Percentiles rank a stretch among this genome's conserved stretches.
Evolutionary conservation across 2,329 filamentous ascomycete genomes (phyloP).

Genomic region (Trichoderma citrinoviride): DNA sequence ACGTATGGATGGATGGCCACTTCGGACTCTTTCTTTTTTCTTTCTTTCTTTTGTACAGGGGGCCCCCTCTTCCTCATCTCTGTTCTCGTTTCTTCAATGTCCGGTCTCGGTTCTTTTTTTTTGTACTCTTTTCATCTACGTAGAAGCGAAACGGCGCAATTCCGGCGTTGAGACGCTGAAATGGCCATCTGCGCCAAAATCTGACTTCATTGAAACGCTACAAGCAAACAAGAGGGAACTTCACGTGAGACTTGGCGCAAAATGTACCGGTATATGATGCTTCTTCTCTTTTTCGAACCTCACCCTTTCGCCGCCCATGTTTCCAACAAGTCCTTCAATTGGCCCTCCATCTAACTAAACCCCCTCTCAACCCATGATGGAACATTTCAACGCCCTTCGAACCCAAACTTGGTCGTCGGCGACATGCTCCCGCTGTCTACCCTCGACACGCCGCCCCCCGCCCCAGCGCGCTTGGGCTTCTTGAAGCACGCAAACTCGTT

Average conservation of each 20-base stretch:
- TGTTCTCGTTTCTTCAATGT: no score
- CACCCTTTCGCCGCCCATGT: neutral
- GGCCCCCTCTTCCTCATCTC: no score
- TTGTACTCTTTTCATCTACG: neutral
- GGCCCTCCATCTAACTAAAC: no score
- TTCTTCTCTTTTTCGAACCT: neutral
- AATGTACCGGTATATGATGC: neutral
- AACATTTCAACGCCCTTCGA: neutral
- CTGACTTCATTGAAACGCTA: no score
- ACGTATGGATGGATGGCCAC: no score
- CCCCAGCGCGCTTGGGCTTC: conserved; percentile 52
- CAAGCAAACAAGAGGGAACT: no score
- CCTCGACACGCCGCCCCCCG: conserved; percentile 30
- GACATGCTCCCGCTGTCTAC: conserved; percentile 32
- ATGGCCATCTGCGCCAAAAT: no score
- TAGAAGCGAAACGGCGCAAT: conserved; percentile 17
- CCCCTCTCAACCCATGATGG: no score
- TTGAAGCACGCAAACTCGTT: conserved; percentile 86
- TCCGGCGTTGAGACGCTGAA: neutral
- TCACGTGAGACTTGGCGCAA: neutral
- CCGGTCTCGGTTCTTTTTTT: no score
- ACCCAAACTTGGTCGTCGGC: conserved; percentile 25
- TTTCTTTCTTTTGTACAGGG: no score
- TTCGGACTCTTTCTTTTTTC: no score
- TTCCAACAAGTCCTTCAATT: no score